Percentiles rank a stretch among this genome's conserved stretches.
Evolutionary conservation across 2,329 filamentous ascomycete genomes (phyloP).

Genomic region (Ilyonectria sp.): DNA sequence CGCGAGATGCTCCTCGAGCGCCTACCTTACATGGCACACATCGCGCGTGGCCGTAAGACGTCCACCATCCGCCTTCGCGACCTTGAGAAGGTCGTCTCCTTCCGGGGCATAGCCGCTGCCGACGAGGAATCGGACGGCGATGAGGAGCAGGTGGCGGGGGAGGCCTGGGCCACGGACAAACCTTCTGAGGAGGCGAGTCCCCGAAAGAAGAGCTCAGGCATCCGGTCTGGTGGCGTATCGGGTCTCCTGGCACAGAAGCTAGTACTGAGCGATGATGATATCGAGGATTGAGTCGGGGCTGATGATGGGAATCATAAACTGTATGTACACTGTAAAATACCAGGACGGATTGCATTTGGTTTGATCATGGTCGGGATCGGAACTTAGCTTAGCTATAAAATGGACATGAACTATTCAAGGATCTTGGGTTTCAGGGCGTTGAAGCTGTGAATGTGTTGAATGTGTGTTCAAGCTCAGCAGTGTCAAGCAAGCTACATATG

Average conservation of each 20-base stretch:
- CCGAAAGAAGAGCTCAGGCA: slow-evolving; percentile 61
- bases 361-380: slow-evolving; percentile 2
- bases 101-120: slow-evolving; percentile 70
- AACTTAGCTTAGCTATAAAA: slow-evolving; percentile 34
- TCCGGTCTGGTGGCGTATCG: slow-evolving; percentile 55
- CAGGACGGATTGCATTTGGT: slow-evolving; percentile 9
- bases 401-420: slow-evolving; percentile 12
- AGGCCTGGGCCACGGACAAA: slow-evolving; percentile 74
- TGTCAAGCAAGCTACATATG: background rate
- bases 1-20: slow-evolving; percentile 86
- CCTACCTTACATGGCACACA: slow-evolving; percentile 86
- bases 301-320: slow-evolving; percentile 1
- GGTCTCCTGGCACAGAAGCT: slow-evolving; percentile 74
- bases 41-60: slow-evolving; percentile 64
- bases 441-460: background rate
- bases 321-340: slow-evolving; percentile 23
- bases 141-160: slow-evolving; percentile 59
- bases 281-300: slow-evolving; percentile 74
- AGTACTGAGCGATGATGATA: slow-evolving; percentile 86
- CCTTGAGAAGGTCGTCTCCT: slow-evolving; percentile 78
- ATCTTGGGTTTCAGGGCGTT: slow-evolving; percentile 11
- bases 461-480: slow-evolving; percentile 77
- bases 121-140: slow-evolving; percentile 65
- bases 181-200: slow-evolving; percentile 69
- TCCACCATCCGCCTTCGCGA: slow-evolving; percentile 64